phyloP scores from a whole-genome alignment of 2,329 filamentous ascomycete species.

The Neofusicoccum cordaticola region DNA sequence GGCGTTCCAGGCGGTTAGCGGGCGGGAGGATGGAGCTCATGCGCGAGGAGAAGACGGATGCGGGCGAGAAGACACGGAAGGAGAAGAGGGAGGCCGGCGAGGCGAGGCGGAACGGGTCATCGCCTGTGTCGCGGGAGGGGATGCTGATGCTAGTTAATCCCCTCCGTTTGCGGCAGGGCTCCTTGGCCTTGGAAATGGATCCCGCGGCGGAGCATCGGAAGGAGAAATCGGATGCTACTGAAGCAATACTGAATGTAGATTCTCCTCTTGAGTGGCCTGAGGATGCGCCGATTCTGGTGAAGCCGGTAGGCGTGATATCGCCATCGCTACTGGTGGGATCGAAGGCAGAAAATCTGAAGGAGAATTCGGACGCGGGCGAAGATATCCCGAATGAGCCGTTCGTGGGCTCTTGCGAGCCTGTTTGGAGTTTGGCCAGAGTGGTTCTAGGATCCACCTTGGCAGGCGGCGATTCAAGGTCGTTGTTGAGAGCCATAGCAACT shows the following conservation, averaged over 20 bases:
- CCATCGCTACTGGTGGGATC: not conserved
- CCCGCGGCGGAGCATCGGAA: not conserved
- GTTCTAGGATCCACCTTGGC: not conserved
- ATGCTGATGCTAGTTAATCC: not conserved
- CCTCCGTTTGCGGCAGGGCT: not conserved
- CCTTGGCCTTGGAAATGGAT: no score
- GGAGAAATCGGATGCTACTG: not conserved
- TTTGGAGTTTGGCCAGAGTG: not conserved
- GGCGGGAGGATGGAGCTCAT: conserved; percentile 1
- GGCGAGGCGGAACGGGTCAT: not conserved
- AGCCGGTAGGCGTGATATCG: not conserved
- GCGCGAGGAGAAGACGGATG: not conserved
- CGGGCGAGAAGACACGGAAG: not conserved
- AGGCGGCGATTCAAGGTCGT: not conserved
- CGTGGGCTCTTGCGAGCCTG: not conserved
- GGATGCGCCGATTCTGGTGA: not conserved
- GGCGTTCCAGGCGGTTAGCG: not conserved
- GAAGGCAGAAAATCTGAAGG: conserved; percentile 1
- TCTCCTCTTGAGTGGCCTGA: not conserved
- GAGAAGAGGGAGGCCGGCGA: conserved; percentile 2
- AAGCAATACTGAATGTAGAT: not conserved
- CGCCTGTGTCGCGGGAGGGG: not conserved
- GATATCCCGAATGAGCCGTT: not conserved
- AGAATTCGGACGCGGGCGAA: not conserved
- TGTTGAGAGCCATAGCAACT: conserved; percentile 6